Percentiles rank a stretch among this genome's conserved stretches.
phyloP scores from a whole-genome alignment of 352 stramenopile genomes.

The Aphanomyces euteiches region DNA sequence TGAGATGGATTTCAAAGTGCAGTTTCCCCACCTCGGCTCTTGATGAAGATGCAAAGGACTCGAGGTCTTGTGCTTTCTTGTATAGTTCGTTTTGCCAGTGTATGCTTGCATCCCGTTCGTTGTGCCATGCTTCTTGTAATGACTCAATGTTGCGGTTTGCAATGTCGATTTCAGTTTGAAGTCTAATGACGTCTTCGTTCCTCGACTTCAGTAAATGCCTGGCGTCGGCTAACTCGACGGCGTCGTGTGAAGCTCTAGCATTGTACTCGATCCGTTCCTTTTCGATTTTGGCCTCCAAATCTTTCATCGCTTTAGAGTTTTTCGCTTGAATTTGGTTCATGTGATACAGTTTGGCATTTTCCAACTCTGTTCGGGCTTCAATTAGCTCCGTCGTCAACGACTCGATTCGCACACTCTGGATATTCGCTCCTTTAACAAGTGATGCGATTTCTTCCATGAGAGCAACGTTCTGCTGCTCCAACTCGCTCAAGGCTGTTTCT shows the following conservation, averaged over 20 bases:
- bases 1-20: no score
- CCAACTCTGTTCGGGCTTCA: no score
- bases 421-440: no score
- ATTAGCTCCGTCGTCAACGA: no score
- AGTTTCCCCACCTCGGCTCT: no score
- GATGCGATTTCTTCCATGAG: no score
- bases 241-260: no score
- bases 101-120: neutral
- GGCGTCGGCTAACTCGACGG: neutral
- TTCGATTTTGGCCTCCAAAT: neutral
- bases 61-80: neutral
- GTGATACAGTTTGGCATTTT: no score
- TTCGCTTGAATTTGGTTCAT: neutral
- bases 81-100: constrained; percentile 5
- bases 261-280: neutral
- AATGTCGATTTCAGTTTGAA: neutral
- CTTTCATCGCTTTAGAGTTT: neutral
- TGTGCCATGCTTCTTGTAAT: constrained; percentile 8
- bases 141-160: constrained; percentile 10
- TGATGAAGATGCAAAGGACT: no score
- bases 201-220: neutral
- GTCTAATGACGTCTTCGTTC: neutral
- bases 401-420: neutral
- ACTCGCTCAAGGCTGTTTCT: no score
- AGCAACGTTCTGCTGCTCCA: no score